These are phyloP conservation scores for Xylaria curta DNA, from an alignment of 495 filamentous ascomycete species.

Conservation along the genomic window DNA sequence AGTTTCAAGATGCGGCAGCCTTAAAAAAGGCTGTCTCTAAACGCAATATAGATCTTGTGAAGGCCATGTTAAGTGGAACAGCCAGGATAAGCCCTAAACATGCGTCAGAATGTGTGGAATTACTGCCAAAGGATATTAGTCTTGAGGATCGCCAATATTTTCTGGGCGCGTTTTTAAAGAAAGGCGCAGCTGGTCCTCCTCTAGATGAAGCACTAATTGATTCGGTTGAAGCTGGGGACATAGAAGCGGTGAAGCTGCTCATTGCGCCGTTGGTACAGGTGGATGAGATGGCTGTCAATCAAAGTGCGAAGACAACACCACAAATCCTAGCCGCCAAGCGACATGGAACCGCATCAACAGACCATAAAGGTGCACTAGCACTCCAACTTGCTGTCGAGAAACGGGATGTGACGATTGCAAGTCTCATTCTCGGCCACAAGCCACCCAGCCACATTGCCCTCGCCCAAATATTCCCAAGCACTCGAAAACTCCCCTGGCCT, in stretches of 20 bases:
- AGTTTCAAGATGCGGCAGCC: constrained; percentile 49
- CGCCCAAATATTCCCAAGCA: constrained; percentile 46
- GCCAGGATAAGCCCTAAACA: constrained; percentile 43
- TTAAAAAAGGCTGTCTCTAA: constrained; percentile 45
- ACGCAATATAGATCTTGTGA: constrained; percentile 47
- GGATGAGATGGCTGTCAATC: constrained; percentile 31
- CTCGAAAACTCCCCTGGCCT: constrained; percentile 37
- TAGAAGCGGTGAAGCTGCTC: constrained; percentile 48
- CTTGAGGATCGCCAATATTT: constrained; percentile 51
- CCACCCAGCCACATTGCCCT: constrained; percentile 47
- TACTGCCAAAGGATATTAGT: constrained; percentile 49
- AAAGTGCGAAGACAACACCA: constrained; percentile 33
- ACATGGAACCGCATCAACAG: constrained; percentile 53
- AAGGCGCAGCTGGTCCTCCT: constrained; percentile 47
- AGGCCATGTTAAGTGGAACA: constrained; percentile 45
- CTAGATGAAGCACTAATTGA: constrained; percentile 50
- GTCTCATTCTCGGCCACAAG: constrained; percentile 46
- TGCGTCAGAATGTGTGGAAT: constrained; percentile 51
- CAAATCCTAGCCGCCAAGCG: constrained; percentile 41
- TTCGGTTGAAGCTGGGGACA: constrained; percentile 47
- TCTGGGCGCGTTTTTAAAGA: constrained; percentile 46
- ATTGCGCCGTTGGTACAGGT: constrained; percentile 49
- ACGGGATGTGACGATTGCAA: constrained; percentile 45
- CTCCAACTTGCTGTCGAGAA: constrained; percentile 48
- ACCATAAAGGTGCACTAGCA: constrained; percentile 50